Conservation (phyloP, 2,329 filamentous ascomycete genomes). For the Penicillium sp. region DNA sequence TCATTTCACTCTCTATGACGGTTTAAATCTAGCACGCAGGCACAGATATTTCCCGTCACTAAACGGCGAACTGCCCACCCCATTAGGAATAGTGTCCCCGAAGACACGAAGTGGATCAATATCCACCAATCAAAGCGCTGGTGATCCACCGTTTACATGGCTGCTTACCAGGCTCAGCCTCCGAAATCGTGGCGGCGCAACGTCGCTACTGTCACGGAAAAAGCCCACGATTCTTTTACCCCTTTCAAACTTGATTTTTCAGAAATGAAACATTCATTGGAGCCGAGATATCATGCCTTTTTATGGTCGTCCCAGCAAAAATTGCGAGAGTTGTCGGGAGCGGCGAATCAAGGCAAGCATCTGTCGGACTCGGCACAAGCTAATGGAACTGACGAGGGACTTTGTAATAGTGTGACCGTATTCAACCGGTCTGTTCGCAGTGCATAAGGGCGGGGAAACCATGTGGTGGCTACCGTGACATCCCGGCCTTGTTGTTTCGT, state of each 20-base stretch:
- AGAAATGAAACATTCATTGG: background rate
- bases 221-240: constrained; percentile 15
- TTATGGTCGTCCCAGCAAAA: constrained; percentile 25
- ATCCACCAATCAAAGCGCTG: background rate
- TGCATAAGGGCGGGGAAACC: constrained; percentile 29
- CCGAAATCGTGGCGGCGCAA: background rate
- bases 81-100: constrained; percentile 11
- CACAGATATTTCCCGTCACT: background rate
- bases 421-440: constrained; percentile 30
- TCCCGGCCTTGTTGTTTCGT: constrained; percentile 27
- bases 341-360: constrained; percentile 27
- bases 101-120: background rate
- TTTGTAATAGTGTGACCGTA: constrained; percentile 28
- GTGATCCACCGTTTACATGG: background rate
- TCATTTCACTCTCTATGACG: too few relatives aligned
- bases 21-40: background rate
- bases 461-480: constrained; percentile 33
- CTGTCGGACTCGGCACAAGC: background rate
- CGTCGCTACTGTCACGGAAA: background rate
- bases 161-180: background rate
- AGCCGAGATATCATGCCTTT: constrained; percentile 21
- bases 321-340: constrained; percentile 25
- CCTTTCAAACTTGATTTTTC: constrained; percentile 5
- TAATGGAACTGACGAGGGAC: background rate
- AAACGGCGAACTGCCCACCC: constrained; percentile 11